Evolutionary conservation across 345 rosid genomes (phyloP).

Genomic region (Isatis tinctoria): DNA sequence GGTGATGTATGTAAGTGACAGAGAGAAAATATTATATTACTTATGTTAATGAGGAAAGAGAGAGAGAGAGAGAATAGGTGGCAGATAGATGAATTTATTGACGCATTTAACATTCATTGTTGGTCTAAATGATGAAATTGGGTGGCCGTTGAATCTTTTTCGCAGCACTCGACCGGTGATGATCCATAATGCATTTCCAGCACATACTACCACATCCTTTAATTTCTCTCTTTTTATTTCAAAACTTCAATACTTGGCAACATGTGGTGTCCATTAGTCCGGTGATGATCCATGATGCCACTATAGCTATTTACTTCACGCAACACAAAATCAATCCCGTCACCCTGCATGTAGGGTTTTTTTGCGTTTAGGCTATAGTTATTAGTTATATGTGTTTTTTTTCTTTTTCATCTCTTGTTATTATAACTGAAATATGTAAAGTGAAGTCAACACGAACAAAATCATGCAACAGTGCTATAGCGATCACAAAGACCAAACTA

Average conservation of each 20-base stretch:
- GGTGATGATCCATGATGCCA: not conserved
- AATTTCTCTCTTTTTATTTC: not conserved
- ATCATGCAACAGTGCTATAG: too few relatives aligned
- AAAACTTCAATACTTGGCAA: constrained; percentile 19
- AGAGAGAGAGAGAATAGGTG: constrained; percentile 19
- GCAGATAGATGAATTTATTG: constrained; percentile 37
- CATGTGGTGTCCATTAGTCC: constrained; percentile 23
- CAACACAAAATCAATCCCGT: constrained; percentile 4
- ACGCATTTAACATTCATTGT: constrained; percentile 33
- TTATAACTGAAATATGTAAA: too few relatives aligned
- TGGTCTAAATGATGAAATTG: constrained; percentile 30
- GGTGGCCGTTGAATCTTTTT: constrained; percentile 33
- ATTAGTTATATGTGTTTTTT: too few relatives aligned
- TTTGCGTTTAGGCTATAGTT: not conserved
- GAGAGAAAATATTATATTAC: constrained; percentile 3
- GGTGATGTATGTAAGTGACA: not conserved
- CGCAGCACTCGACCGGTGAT: not conserved
- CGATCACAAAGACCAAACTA: too few relatives aligned
- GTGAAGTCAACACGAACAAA: too few relatives aligned
- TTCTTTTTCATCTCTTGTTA: too few relatives aligned
- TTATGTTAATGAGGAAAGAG: constrained; percentile 24
- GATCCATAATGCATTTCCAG: constrained; percentile 8
- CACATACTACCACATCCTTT: constrained; percentile 1
- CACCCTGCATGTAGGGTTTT: constrained; percentile 1
- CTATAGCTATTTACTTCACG: not conserved